These are phyloP conservation scores for Stephania yunnanensis DNA, from an alignment of 164 flowering plant genomes.

Conservation along the genomic window DNA sequence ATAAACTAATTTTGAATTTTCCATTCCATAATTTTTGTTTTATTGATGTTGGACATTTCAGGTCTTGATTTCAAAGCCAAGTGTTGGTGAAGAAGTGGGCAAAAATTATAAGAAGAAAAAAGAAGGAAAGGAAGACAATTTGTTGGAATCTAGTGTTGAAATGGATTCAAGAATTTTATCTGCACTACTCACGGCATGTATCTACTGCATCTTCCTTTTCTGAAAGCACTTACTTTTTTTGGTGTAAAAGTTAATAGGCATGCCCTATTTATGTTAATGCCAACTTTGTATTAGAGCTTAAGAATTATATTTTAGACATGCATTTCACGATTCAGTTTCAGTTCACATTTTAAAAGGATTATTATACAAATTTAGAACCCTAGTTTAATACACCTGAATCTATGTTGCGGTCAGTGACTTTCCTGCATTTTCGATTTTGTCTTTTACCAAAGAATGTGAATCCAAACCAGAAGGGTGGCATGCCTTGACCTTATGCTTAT, in stretches of 20 bases:
- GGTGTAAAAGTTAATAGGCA: background rate
- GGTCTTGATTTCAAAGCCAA: conserved; percentile 66
- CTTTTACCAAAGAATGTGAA: no score
- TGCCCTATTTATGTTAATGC: background rate
- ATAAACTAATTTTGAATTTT: background rate
- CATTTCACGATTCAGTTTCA: no score
- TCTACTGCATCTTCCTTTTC: background rate
- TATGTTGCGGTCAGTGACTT: no score
- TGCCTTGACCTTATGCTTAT: no score
- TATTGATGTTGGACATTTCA: conserved; percentile 21
- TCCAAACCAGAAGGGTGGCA: no score
- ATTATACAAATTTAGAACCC: no score
- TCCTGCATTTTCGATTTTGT: no score
- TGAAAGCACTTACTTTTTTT: background rate
- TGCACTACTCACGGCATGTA: conserved; percentile 75
- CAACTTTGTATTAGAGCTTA: no score
- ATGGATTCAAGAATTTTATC: conserved; percentile 87
- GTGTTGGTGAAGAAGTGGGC: conserved; percentile 26
- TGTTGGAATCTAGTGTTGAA: conserved; percentile 56
- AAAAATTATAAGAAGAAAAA: conserved; percentile 22
- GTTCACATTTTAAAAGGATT: no score
- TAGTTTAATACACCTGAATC: no score
- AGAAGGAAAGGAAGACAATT: conserved; percentile 27
- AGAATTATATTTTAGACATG: no score
- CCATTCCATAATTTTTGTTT: background rate